Conservation (phyloP, 768 basidiomycete species). For the Lepiota venenata region DNA sequence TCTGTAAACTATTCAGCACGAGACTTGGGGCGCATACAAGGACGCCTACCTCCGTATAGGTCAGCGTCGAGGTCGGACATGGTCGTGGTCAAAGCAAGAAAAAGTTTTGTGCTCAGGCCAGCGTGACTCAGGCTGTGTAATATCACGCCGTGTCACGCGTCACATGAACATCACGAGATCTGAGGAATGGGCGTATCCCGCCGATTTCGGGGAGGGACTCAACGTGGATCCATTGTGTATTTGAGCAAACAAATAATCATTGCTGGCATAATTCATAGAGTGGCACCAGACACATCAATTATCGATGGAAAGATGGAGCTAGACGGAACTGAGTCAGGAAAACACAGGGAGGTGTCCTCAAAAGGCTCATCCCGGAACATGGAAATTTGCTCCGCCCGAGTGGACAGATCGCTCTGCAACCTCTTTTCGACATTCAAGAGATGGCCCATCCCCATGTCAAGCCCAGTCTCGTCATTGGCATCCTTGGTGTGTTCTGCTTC, state of each 20-base stretch:
- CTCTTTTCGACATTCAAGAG: neutral
- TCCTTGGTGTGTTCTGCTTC: slow-evolving; percentile 41
- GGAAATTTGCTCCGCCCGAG: neutral
- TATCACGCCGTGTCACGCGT: slow-evolving; percentile 16
- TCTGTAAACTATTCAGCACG: slow-evolving; percentile 35
- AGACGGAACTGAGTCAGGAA: neutral
- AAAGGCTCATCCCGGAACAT: neutral
- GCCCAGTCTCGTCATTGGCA: slow-evolving; percentile 34
- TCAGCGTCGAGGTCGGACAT: slow-evolving; percentile 90
- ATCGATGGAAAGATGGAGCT: neutral
- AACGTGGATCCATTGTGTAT: too few species aligned
- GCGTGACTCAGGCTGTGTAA: slow-evolving; percentile 8
- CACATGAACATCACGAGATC: slow-evolving; percentile 7
- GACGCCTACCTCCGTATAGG: slow-evolving; percentile 77
- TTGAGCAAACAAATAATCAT: too few species aligned
- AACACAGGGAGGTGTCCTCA: neutral
- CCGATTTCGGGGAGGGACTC: neutral
- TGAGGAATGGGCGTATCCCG: neutral
- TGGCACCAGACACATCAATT: neutral
- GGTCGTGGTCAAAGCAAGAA: slow-evolving; percentile 27
- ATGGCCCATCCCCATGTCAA: slow-evolving; percentile 4
- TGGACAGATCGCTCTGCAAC: neutral
- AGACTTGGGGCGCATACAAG: neutral
- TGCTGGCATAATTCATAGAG: too few species aligned
- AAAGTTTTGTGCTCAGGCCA: neutral